A percentile compares a stretch with the other conserved stretches of the same genome.
Evolutionary conservation across 2,329 filamentous ascomycete genomes (phyloP).

Genomic region (Aphanoascus verrucosus): DNA sequence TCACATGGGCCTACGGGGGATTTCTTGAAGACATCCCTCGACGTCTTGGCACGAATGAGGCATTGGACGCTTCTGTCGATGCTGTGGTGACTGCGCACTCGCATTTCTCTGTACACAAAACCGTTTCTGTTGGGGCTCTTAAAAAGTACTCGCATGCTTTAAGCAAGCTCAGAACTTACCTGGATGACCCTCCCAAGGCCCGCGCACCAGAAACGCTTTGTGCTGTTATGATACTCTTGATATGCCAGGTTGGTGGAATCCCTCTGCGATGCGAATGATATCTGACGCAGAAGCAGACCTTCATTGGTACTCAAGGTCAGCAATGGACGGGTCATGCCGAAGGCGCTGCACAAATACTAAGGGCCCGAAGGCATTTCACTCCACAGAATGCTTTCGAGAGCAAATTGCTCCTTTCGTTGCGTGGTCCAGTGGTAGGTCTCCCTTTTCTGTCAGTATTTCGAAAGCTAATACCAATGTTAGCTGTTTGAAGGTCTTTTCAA

Average conservation of each 20-base stretch:
- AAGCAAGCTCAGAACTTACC: conserved; percentile 20
- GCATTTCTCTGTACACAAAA: conserved; percentile 19
- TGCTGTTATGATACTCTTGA: conserved; percentile 29
- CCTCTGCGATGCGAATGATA: background rate
- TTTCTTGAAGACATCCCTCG: conserved; percentile 39
- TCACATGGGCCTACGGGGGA: conserved; percentile 38
- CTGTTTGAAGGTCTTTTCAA: no score
- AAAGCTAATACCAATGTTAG: no score
- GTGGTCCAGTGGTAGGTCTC: conserved; percentile 27
- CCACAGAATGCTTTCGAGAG: conserved; percentile 28
- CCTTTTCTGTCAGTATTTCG: conserved; percentile 20
- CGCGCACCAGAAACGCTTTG: conserved; percentile 27
- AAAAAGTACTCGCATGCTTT: conserved; percentile 27
- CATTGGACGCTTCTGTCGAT: conserved; percentile 35
- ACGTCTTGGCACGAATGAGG: conserved; percentile 38
- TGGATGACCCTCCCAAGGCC: conserved; percentile 27
- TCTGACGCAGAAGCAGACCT: conserved; percentile 17
- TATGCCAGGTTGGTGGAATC: conserved; percentile 22
- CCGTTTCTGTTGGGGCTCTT: conserved; percentile 19
- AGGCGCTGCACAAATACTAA: conserved; percentile 29
- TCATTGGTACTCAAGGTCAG: conserved; percentile 17
- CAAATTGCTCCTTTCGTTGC: conserved; percentile 26
- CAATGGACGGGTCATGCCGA: conserved; percentile 25
- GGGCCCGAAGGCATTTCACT: conserved; percentile 23
- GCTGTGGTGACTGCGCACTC: conserved; percentile 24